These are phyloP conservation scores for Blumeriella jaapii DNA, from an alignment of 2,329 filamentous ascomycete genomes.

Conservation along the genomic window DNA sequence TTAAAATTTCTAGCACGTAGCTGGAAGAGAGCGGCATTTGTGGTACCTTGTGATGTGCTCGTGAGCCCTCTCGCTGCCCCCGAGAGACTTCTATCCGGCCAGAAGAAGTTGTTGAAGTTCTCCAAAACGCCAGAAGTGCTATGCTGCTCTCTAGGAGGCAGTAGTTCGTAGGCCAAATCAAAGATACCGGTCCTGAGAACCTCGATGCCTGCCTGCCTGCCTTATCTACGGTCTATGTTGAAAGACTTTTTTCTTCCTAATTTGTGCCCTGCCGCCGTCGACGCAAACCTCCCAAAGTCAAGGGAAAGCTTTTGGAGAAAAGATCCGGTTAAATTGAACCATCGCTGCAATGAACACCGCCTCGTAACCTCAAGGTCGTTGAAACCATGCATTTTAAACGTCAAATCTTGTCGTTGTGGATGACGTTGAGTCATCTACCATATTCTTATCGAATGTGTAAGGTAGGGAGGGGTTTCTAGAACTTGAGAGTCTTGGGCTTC, in stretches of 20 bases:
- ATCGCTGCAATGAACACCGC: constrained; percentile 1
- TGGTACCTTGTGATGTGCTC: constrained; percentile 1
- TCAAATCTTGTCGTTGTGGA: constrained; percentile 26
- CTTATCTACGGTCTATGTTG: constrained; percentile 29
- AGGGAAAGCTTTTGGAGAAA: constrained; percentile 17
- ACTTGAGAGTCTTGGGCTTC: constrained; percentile 89
- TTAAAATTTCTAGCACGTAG: constrained; percentile 16
- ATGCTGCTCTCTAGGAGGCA: constrained; percentile 22
- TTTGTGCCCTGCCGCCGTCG: constrained; percentile 8
- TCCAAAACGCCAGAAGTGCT: constrained; percentile 28
- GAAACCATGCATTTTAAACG: constrained; percentile 27
- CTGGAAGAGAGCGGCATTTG: constrained; percentile 11
- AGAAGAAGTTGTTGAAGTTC: constrained; percentile 29
- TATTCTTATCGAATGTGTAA: constrained; percentile 17
- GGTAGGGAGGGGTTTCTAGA: constrained; percentile 44
- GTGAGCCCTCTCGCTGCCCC: background rate
- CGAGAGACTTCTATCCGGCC: constrained; percentile 1
- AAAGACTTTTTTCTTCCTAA: constrained; percentile 27
- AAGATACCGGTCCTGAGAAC: constrained; percentile 5
- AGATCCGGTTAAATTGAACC: too few species aligned
- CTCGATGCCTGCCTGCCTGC: constrained; percentile 12
- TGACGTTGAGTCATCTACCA: constrained; percentile 27
- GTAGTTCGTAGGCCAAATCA: constrained; percentile 9
- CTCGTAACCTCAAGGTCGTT: constrained; percentile 25
- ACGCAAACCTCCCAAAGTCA: too few species aligned